Conservation (phyloP, 1,284 basidiomycete genomes). For the Pisolithus thermaeus region DNA sequence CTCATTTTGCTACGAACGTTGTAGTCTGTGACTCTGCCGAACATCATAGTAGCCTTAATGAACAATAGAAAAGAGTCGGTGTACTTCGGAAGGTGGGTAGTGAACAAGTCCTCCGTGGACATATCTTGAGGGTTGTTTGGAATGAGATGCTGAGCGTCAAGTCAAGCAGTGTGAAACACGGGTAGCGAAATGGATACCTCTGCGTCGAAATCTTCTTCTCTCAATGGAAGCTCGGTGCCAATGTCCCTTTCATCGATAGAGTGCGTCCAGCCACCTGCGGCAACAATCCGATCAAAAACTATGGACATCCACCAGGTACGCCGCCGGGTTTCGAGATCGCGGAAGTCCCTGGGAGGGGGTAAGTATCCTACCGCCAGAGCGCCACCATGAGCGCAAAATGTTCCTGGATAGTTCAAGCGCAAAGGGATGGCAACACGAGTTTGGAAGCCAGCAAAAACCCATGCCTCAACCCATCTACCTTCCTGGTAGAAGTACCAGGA, state of each 20-base stretch:
- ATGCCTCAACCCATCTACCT: slow-evolving; percentile 84
- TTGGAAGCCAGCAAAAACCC: slow-evolving; percentile 82
- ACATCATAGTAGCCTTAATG: slow-evolving; percentile 75
- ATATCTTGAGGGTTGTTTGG: slow-evolving; percentile 70
- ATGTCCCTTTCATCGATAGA: slow-evolving; percentile 74
- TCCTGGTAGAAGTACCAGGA: slow-evolving; percentile 87
- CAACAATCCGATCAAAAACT: slow-evolving; percentile 76
- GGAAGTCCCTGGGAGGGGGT: slow-evolving; percentile 67
- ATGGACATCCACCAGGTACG: slow-evolving; percentile 87
- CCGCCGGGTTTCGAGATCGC: slow-evolving; percentile 68
- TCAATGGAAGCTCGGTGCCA: slow-evolving; percentile 72
- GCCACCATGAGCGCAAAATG: slow-evolving; percentile 61
- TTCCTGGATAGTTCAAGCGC: slow-evolving; percentile 76
- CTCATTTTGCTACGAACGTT: slow-evolving; percentile 68
- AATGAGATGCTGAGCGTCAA: slow-evolving; percentile 40
- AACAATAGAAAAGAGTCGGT: slow-evolving; percentile 75
- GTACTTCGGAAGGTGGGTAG: slow-evolving; percentile 62
- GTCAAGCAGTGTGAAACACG: slow-evolving; percentile 6
- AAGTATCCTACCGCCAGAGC: slow-evolving; percentile 70
- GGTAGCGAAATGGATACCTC: slow-evolving; percentile 43
- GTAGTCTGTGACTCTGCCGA: slow-evolving; percentile 76
- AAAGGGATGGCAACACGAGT: slow-evolving; percentile 80
- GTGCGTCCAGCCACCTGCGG: slow-evolving; percentile 85
- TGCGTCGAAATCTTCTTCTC: slow-evolving; percentile 65
- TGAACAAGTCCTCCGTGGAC: slow-evolving; percentile 55